A percentile compares a stretch with the other conserved stretches of the same genome.
Conservation (phyloP, 176 grass and related monocot genomes). For the Metroxylon sagu region DNA sequence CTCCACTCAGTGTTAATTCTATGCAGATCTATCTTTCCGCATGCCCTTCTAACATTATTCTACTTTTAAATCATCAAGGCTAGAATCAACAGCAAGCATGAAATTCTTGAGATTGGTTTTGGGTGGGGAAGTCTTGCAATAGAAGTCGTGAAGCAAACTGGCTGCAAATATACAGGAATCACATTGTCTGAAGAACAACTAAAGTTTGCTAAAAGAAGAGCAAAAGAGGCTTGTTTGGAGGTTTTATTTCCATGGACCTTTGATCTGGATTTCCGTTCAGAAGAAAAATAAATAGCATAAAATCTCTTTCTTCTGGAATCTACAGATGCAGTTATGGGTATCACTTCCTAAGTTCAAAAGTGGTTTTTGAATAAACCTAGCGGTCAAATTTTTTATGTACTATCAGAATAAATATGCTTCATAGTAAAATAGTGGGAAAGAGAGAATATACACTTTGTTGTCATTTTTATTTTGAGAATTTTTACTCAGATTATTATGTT, state of each 20-base stretch:
- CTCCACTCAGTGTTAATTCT: too few relatives aligned
- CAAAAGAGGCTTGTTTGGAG: conserved; percentile 69
- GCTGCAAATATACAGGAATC: conserved; percentile 86
- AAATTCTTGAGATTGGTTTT: conserved; percentile 85
- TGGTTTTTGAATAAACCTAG: too few relatives aligned
- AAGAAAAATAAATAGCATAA: too few relatives aligned
- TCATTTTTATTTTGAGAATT: neutral
- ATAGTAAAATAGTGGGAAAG: too few relatives aligned
- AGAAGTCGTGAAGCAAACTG: conserved; percentile 62
- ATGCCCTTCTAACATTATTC: neutral
- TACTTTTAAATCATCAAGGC: conserved; percentile 38
- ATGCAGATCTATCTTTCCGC: neutral
- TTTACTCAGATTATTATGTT: neutral
- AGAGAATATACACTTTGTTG: too few relatives aligned
- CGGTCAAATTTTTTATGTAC: too few relatives aligned
- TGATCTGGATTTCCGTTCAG: too few relatives aligned
- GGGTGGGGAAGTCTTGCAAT: conserved; percentile 84
- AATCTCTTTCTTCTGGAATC: too few relatives aligned
- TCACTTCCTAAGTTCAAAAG: too few relatives aligned
- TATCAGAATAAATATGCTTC: too few relatives aligned
- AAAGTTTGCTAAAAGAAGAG: conserved; percentile 48
- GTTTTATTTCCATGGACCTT: conserved; percentile 11
- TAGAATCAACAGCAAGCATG: conserved; percentile 54
- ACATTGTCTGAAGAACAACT: conserved; percentile 80
- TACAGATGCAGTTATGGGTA: too few relatives aligned